Conservation (phyloP, 192 early-diverging fungal genomes). For the Backusella australiensis region DNA sequence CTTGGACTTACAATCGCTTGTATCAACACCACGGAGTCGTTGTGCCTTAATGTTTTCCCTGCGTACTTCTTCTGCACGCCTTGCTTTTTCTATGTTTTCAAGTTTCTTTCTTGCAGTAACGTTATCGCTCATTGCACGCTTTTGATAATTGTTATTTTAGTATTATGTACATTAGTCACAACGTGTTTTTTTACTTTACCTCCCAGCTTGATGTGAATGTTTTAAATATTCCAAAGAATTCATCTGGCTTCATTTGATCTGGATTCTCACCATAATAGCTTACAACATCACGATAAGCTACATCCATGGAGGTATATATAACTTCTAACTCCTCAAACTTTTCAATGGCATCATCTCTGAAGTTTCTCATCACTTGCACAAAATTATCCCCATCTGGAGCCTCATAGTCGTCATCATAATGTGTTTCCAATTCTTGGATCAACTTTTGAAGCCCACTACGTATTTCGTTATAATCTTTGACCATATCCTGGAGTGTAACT, state of each 20-base stretch:
- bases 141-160: background rate
- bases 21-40: conserved; percentile 33
- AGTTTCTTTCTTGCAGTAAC: conserved; percentile 36
- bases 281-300: conserved; percentile 67
- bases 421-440: conserved; percentile 40
- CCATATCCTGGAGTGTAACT: conserved; percentile 55
- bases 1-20: conserved; percentile 35
- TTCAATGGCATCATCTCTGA: conserved; percentile 59
- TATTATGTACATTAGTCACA: background rate
- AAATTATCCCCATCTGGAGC: conserved; percentile 63
- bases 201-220: conserved; percentile 76
- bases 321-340: conserved; percentile 59
- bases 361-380: conserved; percentile 59
- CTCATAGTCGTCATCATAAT: conserved; percentile 42
- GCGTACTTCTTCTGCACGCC: conserved; percentile 28
- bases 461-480: conserved; percentile 49
- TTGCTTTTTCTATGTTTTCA: conserved; percentile 42
- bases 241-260: conserved; percentile 69
- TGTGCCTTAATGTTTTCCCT: conserved; percentile 29
- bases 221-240: conserved; percentile 86
- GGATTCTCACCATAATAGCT: conserved; percentile 75
- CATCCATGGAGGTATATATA: conserved; percentile 68
- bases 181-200: conserved; percentile 31
- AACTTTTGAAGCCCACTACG: conserved; percentile 45
- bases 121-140: conserved; percentile 58